These are phyloP conservation scores for Aspergillaceae sp. DNA, from an alignment of 2,329 filamentous ascomycete genomes.

Conservation along the genomic window DNA sequence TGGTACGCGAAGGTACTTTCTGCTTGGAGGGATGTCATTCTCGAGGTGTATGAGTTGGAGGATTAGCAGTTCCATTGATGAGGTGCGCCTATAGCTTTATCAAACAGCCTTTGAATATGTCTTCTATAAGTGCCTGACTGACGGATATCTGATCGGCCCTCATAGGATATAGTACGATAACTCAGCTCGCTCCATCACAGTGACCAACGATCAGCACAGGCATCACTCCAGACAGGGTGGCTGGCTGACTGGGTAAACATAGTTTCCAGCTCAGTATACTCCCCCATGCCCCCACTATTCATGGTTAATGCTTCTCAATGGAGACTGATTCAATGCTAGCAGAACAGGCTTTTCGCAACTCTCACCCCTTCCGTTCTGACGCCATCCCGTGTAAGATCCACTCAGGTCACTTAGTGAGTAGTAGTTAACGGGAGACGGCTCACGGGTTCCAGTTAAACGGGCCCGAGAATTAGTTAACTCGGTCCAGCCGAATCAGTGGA, in stretches of 20 bases:
- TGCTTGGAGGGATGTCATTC: neutral
- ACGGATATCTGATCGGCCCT: neutral
- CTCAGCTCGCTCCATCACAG: neutral
- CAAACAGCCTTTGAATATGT: neutral
- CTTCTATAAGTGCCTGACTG: neutral
- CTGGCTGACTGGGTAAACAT: neutral
- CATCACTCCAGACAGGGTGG: neutral
- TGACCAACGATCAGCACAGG: neutral
- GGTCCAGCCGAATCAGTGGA: too few relatives aligned
- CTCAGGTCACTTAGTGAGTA: too few relatives aligned
- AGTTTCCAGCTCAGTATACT: neutral
- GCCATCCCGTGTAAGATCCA: constrained; percentile 13
- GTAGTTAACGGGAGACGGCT: too few relatives aligned
- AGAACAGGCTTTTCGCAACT: neutral
- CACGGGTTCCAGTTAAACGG: too few relatives aligned
- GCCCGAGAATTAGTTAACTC: too few relatives aligned
- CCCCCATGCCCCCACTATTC: neutral
- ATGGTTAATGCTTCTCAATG: neutral
- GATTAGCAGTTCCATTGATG: neutral
- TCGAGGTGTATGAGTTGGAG: neutral
- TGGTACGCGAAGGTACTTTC: constrained; percentile 4
- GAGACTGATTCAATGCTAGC: neutral
- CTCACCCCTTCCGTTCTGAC: constrained; percentile 1
- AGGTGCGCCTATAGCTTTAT: neutral
- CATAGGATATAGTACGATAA: neutral